Evolutionary conservation across 2,329 filamentous ascomycete species (phyloP).

Genomic region (Cladophialophora carrionii): DNA sequence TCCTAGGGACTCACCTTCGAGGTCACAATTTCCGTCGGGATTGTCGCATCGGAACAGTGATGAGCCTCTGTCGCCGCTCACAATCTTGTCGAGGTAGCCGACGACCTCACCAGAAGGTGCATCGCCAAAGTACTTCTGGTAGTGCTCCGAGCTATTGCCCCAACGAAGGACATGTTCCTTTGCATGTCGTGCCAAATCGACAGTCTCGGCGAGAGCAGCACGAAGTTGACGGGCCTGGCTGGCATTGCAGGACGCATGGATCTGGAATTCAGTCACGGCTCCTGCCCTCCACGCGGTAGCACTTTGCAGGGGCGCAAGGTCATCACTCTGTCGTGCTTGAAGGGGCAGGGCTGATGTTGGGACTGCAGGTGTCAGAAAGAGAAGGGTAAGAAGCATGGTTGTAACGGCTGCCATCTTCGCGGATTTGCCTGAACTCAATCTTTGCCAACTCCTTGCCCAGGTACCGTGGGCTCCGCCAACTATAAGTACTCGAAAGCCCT

Average conservation of each 20-base stretch:
- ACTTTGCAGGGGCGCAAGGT: background rate
- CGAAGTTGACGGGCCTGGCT: slow-evolving; percentile 62
- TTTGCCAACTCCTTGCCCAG: background rate
- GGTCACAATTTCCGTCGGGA: slow-evolving; percentile 64
- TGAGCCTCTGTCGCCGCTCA: slow-evolving; percentile 60
- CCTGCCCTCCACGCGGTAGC: slow-evolving; percentile 36
- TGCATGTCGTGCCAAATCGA: slow-evolving; percentile 63
- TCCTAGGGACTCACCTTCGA: slow-evolving; percentile 48
- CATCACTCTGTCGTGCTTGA: slow-evolving; percentile 1
- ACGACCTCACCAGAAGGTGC: slow-evolving; percentile 60
- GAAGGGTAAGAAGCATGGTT: background rate
- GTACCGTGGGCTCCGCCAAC: background rate
- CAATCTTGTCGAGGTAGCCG: slow-evolving; percentile 66
- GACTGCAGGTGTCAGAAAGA: background rate
- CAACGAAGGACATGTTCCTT: slow-evolving; percentile 58
- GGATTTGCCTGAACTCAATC: background rate
- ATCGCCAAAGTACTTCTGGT: slow-evolving; percentile 69
- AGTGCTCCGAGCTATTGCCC: slow-evolving; percentile 62
- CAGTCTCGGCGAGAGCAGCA: slow-evolving; percentile 61
- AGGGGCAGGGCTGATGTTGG: background rate
- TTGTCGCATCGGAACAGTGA: slow-evolving; percentile 71
- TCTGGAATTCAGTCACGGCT: slow-evolving; percentile 50
- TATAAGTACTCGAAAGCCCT: background rate
- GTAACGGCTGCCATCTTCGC: background rate
- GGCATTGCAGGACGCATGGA: slow-evolving; percentile 68